A percentile compares a stretch with the other conserved stretches of the same genome.
phyloP scores from a whole-genome alignment of 1,139 yeast species.

The Wickerhamomyces sp. region DNA sequence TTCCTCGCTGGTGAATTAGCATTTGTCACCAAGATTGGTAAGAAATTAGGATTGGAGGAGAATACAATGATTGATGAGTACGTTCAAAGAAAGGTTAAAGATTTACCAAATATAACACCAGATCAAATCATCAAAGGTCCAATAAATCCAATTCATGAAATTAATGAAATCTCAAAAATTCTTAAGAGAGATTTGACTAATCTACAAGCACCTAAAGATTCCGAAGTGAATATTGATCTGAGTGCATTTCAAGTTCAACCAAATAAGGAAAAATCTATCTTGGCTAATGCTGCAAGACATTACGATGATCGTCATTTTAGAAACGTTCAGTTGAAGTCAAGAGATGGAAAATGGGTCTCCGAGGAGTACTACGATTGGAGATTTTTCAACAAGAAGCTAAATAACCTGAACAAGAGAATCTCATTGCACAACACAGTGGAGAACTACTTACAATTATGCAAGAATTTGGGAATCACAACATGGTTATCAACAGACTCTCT shows the following conservation, averaged over 20 bases:
- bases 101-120: slow-evolving; percentile 14
- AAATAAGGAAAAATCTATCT: slow-evolving; percentile 21
- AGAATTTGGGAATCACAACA: slow-evolving; percentile 36
- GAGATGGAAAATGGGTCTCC: slow-evolving; percentile 24
- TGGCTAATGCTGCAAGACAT: slow-evolving; percentile 26
- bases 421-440: slow-evolving; percentile 38
- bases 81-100: slow-evolving; percentile 24
- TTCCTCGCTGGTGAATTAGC: slow-evolving; percentile 32
- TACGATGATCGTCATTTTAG: slow-evolving; percentile 25
- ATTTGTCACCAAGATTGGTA: slow-evolving; percentile 28
- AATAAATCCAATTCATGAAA: slow-evolving; percentile 21
- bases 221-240: slow-evolving; percentile 15
- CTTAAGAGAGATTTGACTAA: slow-evolving; percentile 25
- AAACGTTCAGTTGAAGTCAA: slow-evolving; percentile 23
- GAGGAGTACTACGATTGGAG: slow-evolving; percentile 38
- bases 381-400: slow-evolving; percentile 30
- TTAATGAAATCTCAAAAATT: slow-evolving; percentile 20
- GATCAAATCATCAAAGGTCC: slow-evolving; percentile 26
- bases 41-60: slow-evolving; percentile 24
- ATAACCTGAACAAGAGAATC: slow-evolving; percentile 33
- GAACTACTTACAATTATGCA: slow-evolving; percentile 42
- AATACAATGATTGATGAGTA: slow-evolving; percentile 28
- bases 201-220: slow-evolving; percentile 15
- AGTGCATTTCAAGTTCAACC: slow-evolving; percentile 20
- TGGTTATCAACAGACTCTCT: slow-evolving; percentile 52